Percentiles rank a stretch among this genome's conserved stretches.
Conservation (phyloP, 768 basidiomycete genomes). For the Punctularia strigosozonata region DNA sequence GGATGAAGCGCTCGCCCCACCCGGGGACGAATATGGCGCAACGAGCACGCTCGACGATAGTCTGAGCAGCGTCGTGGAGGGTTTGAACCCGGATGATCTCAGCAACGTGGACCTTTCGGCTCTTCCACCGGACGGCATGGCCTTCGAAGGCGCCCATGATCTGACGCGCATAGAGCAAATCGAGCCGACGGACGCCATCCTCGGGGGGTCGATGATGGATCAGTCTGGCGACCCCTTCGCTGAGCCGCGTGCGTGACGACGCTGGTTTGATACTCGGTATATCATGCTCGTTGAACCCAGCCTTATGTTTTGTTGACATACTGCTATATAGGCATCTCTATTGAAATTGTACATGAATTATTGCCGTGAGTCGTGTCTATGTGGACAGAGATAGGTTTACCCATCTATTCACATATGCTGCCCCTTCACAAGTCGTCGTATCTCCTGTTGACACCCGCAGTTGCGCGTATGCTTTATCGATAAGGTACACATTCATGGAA, state of each 20-base stretch:
- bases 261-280: background rate
- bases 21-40: constrained; percentile 19
- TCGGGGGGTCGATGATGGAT: constrained; percentile 54
- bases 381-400: too few species aligned
- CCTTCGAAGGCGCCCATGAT: constrained; percentile 39
- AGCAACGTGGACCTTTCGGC: constrained; percentile 51
- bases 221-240: constrained; percentile 50
- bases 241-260: constrained; percentile 2
- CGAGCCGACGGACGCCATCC: constrained; percentile 35
- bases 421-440: too few species aligned
- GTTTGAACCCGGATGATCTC: constrained; percentile 18
- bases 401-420: too few species aligned
- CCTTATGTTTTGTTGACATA: too few species aligned
- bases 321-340: too few species aligned
- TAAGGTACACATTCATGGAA: too few species aligned
- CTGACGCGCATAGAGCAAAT: constrained; percentile 54
- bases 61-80: background rate
- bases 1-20: constrained; percentile 26
- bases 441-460: too few species aligned
- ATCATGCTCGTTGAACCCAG: too few species aligned
- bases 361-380: too few species aligned
- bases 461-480: too few species aligned
- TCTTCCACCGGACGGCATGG: constrained; percentile 54
- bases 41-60: constrained; percentile 2
- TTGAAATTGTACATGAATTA: too few species aligned